Base-by-base conservation (phyloP, 306 rosid genomes). In the Purshia tridentata region DNA sequence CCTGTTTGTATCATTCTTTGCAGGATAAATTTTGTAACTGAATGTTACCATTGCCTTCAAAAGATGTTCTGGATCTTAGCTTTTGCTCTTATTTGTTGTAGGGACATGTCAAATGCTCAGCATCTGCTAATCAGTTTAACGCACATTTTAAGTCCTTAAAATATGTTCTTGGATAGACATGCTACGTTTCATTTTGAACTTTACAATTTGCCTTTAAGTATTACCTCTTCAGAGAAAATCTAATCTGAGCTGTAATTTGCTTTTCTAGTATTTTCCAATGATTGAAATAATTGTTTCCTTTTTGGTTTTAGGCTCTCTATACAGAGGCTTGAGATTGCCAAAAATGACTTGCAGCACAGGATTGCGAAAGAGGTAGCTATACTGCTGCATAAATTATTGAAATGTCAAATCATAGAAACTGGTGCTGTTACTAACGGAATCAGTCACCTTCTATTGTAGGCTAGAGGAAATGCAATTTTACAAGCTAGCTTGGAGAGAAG, bases 401-500 rank as follows among this genome's bases (percentile, higher is more conserved):
- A 63, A 70, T 54, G 54, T 53, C 54, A 65, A 73, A 70, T 45
- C 53, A 48, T 76, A 29, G 60, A 57, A 44, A 42, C 56, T 39
- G 73, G 48, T 69, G 42, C 9, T 47, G 61, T 50, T 64, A 44
- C 70, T 75, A 72, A 83, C 72, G 69, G 53, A 52, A 69, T 74
- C 64, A 64, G 16, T 45, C 61, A 16, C 77, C 65, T 70, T 59
- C 70, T 67, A 29, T 75, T 83, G 53, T 72, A 95, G 99, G 97
- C 99, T 65, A 90, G 99, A 84, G 99, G 97, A 83, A 95, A 95
- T 83, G 99, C 97, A 71, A 90, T 91, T 84, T 82, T 95, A 83
- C 99, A 95, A 83, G 99, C 98, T 78, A 91, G 99, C 88, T 86
- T 95, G 79, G 99, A 95, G 81, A 90, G 99, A 90, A 90, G 98